Conservation (phyloP, 1,139 yeast species). For the Pichia sp. region DNA sequence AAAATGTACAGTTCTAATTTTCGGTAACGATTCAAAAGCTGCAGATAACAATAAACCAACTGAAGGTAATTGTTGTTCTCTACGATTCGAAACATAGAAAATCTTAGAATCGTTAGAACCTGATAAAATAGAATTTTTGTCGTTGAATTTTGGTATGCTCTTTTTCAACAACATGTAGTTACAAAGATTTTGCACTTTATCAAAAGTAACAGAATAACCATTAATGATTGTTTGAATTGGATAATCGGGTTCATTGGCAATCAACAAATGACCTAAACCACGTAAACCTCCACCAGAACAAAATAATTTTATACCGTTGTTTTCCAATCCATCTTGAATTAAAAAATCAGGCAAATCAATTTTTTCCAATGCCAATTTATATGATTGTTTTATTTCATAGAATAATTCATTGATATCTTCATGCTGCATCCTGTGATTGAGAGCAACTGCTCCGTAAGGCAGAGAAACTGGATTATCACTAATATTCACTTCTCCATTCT, state of each 20-base stretch:
- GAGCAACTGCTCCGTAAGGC: conserved; percentile 63
- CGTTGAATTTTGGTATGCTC: conserved; percentile 29
- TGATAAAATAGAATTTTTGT: conserved; percentile 1
- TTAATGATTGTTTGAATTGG: conserved; percentile 56
- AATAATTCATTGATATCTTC: conserved; percentile 38
- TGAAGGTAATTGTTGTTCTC: conserved; percentile 56
- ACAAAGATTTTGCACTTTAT: conserved; percentile 39
- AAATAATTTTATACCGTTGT: conserved; percentile 51
- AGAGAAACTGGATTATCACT: conserved; percentile 50
- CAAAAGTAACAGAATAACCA: conserved; percentile 49
- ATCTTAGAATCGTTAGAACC: conserved; percentile 27
- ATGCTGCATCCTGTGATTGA: conserved; percentile 41
- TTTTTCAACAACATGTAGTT: conserved; percentile 39
- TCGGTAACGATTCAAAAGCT: conserved; percentile 49
- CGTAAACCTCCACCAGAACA: conserved; percentile 65
- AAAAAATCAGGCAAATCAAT: conserved; percentile 36
- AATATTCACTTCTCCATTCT: conserved; percentile 42
- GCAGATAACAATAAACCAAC: conserved; percentile 54
- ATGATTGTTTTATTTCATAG: conserved; percentile 38
- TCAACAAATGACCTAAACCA: conserved; percentile 50
- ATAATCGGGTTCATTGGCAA: conserved; percentile 43
- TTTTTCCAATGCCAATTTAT: conserved; percentile 37
- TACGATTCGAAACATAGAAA: conserved; percentile 51
- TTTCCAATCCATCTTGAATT: conserved; percentile 35
- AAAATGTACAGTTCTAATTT: conserved; percentile 49